Evolutionary conservation across 2,329 filamentous ascomycete species (phyloP).

Genomic region (Trichoderma lentiforme): DNA sequence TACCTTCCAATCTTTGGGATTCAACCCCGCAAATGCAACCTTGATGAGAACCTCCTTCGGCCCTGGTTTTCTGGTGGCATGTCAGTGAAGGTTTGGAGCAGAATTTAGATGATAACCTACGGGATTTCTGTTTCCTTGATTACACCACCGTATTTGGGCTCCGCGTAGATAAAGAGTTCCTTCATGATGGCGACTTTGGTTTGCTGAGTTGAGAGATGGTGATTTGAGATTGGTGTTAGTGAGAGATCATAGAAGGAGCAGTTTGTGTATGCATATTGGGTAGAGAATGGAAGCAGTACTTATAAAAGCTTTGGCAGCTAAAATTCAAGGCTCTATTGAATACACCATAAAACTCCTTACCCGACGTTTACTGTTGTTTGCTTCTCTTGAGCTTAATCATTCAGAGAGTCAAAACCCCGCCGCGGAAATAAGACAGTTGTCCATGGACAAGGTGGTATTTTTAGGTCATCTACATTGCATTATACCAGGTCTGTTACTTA

Average conservation of each 20-base stretch:
- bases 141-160: neutral
- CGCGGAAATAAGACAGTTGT: neutral
- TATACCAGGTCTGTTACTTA: neutral
- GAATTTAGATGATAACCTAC: neutral
- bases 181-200: neutral
- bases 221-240: no score
- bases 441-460: neutral
- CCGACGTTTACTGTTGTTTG: neutral
- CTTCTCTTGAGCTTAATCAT: neutral
- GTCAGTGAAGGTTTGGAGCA: neutral
- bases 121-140: constrained; percentile 1
- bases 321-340: neutral
- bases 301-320: neutral
- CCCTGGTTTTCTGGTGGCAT: constrained; percentile 16
- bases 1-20: constrained; percentile 28
- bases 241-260: neutral
- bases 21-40: constrained; percentile 23
- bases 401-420: neutral
- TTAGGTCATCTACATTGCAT: neutral
- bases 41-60: constrained; percentile 26
- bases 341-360: neutral
- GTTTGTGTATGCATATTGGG: neutral
- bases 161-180: neutral
- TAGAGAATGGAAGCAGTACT: neutral
- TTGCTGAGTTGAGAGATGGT: neutral